These are phyloP conservation scores for Ammopiptanthus mongolicus DNA, from an alignment of 306 rosid genomes.

Conservation along the genomic window DNA sequence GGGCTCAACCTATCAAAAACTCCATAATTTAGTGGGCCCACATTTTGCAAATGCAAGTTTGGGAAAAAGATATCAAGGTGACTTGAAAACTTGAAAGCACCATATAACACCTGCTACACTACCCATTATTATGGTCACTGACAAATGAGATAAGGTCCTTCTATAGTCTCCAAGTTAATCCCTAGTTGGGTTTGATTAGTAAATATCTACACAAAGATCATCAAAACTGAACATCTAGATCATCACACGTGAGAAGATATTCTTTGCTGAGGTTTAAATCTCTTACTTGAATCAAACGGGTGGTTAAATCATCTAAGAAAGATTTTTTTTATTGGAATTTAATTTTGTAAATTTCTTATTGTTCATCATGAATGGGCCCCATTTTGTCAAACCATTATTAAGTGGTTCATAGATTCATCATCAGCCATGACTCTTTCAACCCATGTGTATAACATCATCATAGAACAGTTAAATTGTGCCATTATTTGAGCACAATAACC, in stretches of 20 bases:
- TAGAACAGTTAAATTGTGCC: slow-evolving; percentile 23
- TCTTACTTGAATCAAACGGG: slow-evolving; percentile 21
- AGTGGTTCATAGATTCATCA: slow-evolving; percentile 31
- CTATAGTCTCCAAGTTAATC: slow-evolving; percentile 22
- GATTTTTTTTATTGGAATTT: slow-evolving; percentile 12
- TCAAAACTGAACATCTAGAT: slow-evolving; percentile 17
- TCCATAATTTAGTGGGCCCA: slow-evolving; percentile 37
- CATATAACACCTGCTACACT: slow-evolving; percentile 38
- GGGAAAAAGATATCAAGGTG: slow-evolving; percentile 27
- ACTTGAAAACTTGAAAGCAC: slow-evolving; percentile 38
- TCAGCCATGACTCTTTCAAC: slow-evolving; percentile 42
- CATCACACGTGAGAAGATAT: slow-evolving; percentile 30
- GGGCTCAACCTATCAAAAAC: slow-evolving; percentile 29
- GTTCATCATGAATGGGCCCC: slow-evolving; percentile 32
- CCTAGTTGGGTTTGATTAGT: slow-evolving; percentile 8
- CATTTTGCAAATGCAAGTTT: slow-evolving; percentile 18
- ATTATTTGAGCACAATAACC: slow-evolving; percentile 36
- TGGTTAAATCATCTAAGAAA: slow-evolving; percentile 5
- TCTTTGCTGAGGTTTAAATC: slow-evolving; percentile 25
- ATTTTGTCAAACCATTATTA: slow-evolving; percentile 21
- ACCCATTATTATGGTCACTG: slow-evolving; percentile 29
- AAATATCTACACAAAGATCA: slow-evolving; percentile 11
- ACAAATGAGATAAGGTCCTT: slow-evolving; percentile 23
- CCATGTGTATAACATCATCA: slow-evolving; percentile 32
- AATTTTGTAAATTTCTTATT: slow-evolving; percentile 23